Percentiles rank a stretch among this genome's conserved stretches.
Evolutionary conservation across 2,329 filamentous ascomycete species (phyloP).

Genomic region (Botrytis hyacinthi): DNA sequence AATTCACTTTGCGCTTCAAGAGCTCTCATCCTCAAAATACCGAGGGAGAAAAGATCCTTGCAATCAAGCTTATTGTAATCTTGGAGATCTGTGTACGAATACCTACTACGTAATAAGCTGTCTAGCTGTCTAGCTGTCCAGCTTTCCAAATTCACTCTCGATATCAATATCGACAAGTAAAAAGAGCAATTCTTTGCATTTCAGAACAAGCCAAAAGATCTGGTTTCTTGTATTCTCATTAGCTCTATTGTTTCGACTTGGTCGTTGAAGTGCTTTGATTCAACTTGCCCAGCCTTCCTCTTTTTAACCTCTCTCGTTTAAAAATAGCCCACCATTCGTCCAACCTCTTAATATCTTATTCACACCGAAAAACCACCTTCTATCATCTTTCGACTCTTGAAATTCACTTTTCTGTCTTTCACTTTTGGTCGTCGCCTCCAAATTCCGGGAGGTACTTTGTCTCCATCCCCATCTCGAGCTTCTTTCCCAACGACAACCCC

Average conservation of each 20-base stretch:
- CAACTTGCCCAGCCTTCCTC: slow-evolving; percentile 13
- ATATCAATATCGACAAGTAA: not conserved
- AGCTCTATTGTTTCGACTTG: not conserved
- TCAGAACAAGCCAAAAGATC: not conserved
- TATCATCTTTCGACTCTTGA: slow-evolving; percentile 3
- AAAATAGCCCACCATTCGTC: slow-evolving; percentile 15
- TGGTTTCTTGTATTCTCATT: not conserved
- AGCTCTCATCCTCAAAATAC: not conserved
- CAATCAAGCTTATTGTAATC: not conserved
- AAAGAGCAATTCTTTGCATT: not conserved
- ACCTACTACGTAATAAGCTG: not conserved
- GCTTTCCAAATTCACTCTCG: not conserved
- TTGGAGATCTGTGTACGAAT: not conserved
- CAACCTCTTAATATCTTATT: slow-evolving; percentile 17
- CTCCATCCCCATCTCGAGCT: not conserved
- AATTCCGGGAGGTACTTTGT: not conserved
- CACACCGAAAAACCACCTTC: slow-evolving; percentile 8
- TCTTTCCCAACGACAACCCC: not conserved
- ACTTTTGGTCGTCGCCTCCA: not conserved
- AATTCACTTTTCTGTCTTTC: slow-evolving; percentile 7
- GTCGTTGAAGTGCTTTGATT: slow-evolving; percentile 6
- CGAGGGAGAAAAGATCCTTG: not conserved
- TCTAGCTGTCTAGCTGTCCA: not conserved
- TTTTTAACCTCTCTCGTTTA: slow-evolving; percentile 14
- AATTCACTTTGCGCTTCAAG: not conserved